Percentiles rank a stretch among this genome's conserved stretches.
Evolutionary conservation across 495 filamentous ascomycete genomes (phyloP).

Genomic region (Trichoderma reesei): DNA sequence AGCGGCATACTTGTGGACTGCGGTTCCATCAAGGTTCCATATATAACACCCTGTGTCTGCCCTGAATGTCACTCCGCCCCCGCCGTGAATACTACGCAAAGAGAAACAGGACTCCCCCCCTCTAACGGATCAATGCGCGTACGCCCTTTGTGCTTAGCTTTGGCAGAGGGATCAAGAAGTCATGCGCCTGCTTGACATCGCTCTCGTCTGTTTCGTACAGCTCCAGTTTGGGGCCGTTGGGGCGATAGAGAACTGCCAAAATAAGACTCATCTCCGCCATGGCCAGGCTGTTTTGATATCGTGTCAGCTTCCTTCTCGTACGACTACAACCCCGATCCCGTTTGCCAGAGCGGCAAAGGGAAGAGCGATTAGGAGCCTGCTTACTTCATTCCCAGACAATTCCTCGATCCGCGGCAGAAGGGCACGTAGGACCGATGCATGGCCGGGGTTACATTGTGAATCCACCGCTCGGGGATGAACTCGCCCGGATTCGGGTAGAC

Average conservation of each 20-base stretch:
- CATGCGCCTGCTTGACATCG: constrained; percentile 25
- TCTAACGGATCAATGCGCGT: constrained; percentile 17
- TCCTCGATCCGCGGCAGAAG: constrained; percentile 15
- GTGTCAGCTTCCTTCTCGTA: background rate
- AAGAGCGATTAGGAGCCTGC: background rate
- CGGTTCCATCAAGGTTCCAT: no score
- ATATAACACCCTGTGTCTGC: no score
- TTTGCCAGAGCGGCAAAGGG: background rate
- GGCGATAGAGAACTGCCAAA: constrained; percentile 24
- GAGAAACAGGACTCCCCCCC: no score
- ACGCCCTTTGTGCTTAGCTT: constrained; percentile 26
- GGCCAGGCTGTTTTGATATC: constrained; percentile 19
- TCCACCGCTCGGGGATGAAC: constrained; percentile 34
- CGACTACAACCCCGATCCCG: background rate
- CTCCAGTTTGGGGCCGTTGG: constrained; percentile 18
- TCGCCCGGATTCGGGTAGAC: constrained; percentile 26
- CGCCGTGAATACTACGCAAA: no score
- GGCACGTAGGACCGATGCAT: constrained; percentile 15
- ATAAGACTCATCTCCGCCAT: constrained; percentile 27
- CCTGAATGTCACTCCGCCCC: no score
- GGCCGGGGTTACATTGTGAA: constrained; percentile 21
- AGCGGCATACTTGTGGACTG: no score
- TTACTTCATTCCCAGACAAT: constrained; percentile 19
- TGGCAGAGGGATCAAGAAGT: constrained; percentile 21
- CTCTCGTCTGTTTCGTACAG: constrained; percentile 24